A percentile compares a stretch with the other conserved stretches of the same genome.
Conservation (phyloP, 805 yeast species). For the Candida sphagnicola region DNA sequence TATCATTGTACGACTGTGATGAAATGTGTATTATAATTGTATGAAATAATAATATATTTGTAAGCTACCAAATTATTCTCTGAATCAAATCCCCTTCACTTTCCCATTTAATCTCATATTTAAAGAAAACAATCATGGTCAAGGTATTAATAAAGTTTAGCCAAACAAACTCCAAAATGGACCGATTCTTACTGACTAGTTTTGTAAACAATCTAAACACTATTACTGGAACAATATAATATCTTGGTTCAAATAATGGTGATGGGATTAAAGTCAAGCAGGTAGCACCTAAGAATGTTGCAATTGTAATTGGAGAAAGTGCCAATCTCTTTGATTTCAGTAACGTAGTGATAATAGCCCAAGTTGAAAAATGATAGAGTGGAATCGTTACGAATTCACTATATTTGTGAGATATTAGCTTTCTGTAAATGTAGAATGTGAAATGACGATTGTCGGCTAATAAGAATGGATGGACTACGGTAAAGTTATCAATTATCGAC, state of each 20-base stretch:
- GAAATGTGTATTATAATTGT: neutral
- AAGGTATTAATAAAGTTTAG: conserved; percentile 49
- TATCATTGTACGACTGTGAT: neutral
- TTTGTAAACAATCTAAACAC: conserved; percentile 60
- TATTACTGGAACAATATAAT: conserved; percentile 77
- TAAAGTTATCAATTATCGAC: conserved; percentile 51
- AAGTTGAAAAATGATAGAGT: conserved; percentile 61
- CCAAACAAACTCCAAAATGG: conserved; percentile 60
- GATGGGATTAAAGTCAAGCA: conserved; percentile 73
- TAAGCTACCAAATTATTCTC: conserved; percentile 80
- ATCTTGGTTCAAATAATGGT: conserved; percentile 92
- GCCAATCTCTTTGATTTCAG: conserved; percentile 7
- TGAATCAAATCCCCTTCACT: conserved; percentile 55
- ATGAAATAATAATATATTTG: neutral
- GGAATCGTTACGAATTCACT: conserved; percentile 55
- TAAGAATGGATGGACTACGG: conserved; percentile 83
- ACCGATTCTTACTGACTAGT: conserved; percentile 24
- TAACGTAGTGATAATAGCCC: conserved; percentile 22
- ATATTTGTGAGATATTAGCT: conserved; percentile 49
- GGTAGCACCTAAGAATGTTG: conserved; percentile 51
- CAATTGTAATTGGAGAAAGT: conserved; percentile 34
- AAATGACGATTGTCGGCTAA: conserved; percentile 94
- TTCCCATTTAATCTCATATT: conserved; percentile 64
- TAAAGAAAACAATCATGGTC: conserved; percentile 54
- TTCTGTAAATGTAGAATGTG: conserved; percentile 80